Conservation (phyloP, 1,284 basidiomycete species). For the Sporisorium sorghi region DNA sequence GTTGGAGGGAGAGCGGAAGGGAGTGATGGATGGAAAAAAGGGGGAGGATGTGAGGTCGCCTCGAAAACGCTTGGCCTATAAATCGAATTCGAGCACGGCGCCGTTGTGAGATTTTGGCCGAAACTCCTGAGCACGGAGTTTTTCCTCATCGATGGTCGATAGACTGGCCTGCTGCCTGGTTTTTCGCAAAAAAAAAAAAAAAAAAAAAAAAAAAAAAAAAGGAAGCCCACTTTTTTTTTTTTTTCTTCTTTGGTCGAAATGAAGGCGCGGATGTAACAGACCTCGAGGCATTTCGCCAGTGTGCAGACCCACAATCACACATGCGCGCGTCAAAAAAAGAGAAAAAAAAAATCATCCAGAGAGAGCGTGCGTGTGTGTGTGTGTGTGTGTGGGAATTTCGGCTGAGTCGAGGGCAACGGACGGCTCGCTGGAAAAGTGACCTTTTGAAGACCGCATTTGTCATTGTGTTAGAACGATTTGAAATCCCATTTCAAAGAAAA, state of each 20-base stretch:
- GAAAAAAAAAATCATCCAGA: neutral
- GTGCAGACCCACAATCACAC: conserved; percentile 17
- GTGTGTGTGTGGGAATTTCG: neutral
- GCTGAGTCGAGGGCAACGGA: neutral
- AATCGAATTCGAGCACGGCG: conserved; percentile 11
- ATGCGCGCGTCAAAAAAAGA: neutral
- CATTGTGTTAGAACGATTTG: conserved; percentile 5
- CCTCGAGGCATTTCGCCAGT: conserved; percentile 21
- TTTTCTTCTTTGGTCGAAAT: neutral
- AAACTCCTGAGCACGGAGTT: conserved; percentile 42
- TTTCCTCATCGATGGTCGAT: conserved; percentile 4
- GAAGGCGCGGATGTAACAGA: conserved; percentile 33
- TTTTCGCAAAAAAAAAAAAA: neutral
- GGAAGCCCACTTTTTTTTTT: conserved; percentile 7
- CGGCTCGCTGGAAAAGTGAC: neutral
- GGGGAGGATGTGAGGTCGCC: conserved; percentile 28
- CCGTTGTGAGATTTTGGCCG: conserved; percentile 36
- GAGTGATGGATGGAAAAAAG: conserved; percentile 5
- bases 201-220: too few relatives aligned
- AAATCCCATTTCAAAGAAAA: conserved; percentile 2
- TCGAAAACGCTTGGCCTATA: conserved; percentile 11
- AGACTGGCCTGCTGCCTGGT: conserved; percentile 19
- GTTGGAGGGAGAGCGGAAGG: neutral
- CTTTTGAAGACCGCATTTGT: neutral
- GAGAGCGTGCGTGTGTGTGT: neutral